phyloP scores from a whole-genome alignment of 441 rosid species.

The Cnidoscolus chayamansa region DNA sequence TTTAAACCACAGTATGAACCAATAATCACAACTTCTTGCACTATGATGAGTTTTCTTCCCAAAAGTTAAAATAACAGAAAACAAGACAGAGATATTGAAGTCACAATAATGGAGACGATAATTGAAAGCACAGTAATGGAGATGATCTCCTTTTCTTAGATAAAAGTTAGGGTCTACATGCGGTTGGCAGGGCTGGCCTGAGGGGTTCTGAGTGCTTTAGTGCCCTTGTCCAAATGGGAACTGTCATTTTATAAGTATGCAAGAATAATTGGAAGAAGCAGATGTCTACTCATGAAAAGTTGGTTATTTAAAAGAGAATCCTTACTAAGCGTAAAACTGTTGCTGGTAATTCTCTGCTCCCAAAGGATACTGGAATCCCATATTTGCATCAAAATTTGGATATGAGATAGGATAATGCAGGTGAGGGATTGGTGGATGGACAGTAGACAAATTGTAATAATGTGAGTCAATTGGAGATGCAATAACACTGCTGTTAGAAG shows the following conservation, averaged over 20 bases:
- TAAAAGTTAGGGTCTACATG: constrained; percentile 18
- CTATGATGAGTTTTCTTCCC: not conserved
- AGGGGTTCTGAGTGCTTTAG: constrained; percentile 4
- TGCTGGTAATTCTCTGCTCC: constrained; percentile 19
- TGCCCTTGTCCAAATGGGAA: constrained; percentile 8
- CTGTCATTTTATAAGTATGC: constrained; percentile 11
- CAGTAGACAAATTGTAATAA: constrained; percentile 23
- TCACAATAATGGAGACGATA: no score
- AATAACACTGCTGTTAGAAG: constrained; percentile 20
- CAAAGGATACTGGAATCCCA: constrained; percentile 23
- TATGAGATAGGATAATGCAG: constrained; percentile 31
- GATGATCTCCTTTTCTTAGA: not conserved
- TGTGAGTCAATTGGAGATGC: constrained; percentile 20
- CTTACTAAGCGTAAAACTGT: constrained; percentile 25
- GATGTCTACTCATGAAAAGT: not conserved
- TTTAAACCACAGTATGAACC: not conserved
- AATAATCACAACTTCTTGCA: not conserved
- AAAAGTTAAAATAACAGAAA: not conserved
- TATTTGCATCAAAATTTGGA: constrained; percentile 19
- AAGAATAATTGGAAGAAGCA: not conserved
- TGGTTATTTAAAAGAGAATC: constrained; percentile 7
- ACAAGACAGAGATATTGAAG: not conserved
- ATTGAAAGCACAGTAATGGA: not conserved
- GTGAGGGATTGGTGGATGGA: constrained; percentile 18
- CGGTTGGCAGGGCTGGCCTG: constrained; percentile 2